phyloP scores from a whole-genome alignment of 495 filamentous ascomycete genomes.

The Podospora tetraspora region DNA sequence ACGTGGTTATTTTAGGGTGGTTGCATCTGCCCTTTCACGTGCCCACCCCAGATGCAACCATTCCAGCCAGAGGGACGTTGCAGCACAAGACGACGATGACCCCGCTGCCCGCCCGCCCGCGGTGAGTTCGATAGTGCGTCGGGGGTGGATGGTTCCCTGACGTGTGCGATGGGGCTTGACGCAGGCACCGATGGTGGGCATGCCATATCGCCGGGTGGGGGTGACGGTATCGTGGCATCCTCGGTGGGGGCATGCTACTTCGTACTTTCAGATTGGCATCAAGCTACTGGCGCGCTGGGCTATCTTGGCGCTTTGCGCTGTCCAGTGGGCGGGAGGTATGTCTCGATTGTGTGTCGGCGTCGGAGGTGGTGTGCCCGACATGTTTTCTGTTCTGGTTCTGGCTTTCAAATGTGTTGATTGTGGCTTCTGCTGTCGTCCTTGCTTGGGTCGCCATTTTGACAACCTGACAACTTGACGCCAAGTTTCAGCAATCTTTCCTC shows the following conservation, averaged over 20 bases:
- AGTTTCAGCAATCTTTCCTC: neutral
- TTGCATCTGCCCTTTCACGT: constrained; percentile 17
- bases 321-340: neutral
- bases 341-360: neutral
- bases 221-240: neutral
- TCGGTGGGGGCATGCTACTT: neutral
- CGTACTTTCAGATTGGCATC: neutral
- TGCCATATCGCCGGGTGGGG: neutral
- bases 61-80: neutral
- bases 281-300: neutral
- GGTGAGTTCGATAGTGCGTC: neutral
- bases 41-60: constrained; percentile 16
- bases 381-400: neutral
- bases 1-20: constrained; percentile 1
- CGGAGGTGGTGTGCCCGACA: neutral
- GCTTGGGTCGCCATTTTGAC: neutral
- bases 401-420: neutral
- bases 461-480: neutral
- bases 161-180: neutral
- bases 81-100: neutral
- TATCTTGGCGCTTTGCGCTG: neutral
- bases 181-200: neutral
- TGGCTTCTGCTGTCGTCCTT: neutral
- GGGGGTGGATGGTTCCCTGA: neutral
- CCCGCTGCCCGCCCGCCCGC: neutral